Conservation (phyloP, 495 filamentous ascomycete species). For the Penicillium pancosmium region DNA sequence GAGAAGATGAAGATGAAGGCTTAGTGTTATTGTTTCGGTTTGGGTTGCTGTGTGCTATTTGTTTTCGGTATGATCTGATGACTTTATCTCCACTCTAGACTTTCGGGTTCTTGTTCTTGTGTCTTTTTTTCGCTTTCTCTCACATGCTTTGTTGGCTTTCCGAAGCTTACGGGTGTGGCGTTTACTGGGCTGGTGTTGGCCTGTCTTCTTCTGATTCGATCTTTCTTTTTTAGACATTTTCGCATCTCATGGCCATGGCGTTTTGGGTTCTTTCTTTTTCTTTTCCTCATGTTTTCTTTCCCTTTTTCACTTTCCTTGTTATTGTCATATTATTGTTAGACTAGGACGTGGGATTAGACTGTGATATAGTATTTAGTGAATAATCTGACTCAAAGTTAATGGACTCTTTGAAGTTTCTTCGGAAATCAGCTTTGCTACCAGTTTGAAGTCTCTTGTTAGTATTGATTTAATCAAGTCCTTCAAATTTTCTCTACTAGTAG, state of each 20-base stretch:
- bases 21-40: no score
- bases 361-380: conserved; percentile 6
- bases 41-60: neutral
- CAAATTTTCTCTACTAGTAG: neutral
- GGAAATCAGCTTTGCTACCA: neutral
- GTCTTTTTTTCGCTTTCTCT: neutral
- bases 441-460: neutral
- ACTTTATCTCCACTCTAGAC: conserved; percentile 11
- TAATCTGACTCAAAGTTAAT: neutral
- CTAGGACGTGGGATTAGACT: neutral
- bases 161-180: neutral
- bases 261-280: neutral
- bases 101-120: neutral
- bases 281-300: neutral
- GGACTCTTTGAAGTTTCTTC: neutral
- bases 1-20: no score
- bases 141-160: neutral
- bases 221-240: neutral
- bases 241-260: conserved; percentile 11
- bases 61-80: conserved; percentile 4
- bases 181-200: neutral
- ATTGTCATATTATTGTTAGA: neutral
- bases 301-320: no score
- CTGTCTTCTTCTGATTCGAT: neutral
- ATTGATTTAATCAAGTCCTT: neutral